phyloP scores from a whole-genome alignment of 306 rosid species.

The Fragaria iinumae region DNA sequence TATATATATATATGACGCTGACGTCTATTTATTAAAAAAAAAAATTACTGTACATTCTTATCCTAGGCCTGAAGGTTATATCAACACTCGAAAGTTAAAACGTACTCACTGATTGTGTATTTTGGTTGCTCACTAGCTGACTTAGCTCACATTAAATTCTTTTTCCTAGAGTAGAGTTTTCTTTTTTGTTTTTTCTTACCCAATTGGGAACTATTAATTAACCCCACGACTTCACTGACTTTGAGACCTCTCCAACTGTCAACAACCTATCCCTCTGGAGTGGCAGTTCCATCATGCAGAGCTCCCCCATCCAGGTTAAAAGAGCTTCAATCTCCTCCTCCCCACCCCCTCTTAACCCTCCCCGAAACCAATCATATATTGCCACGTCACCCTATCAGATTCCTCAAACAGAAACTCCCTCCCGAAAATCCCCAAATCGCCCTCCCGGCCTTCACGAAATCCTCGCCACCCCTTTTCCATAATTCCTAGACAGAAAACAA shows the following conservation, averaged over 20 bases:
- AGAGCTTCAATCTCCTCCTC: no score
- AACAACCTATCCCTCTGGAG: not conserved
- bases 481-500: not conserved
- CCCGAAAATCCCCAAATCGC: constrained; percentile 21
- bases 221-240: not conserved
- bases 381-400: not conserved
- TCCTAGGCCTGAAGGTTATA: no score
- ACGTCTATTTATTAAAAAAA: no score
- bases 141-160: no score
- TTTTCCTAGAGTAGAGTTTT: not conserved
- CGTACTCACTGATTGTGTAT: no score
- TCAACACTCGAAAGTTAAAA: no score
- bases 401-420: not conserved
- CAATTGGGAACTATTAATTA: no score
- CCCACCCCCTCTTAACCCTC: not conserved
- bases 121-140: no score
- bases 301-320: no score
- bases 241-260: not conserved
- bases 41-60: no score
- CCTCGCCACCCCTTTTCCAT: constrained; percentile 8
- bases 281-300: constrained; percentile 6
- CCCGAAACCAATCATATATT: not conserved
- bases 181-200: not conserved
- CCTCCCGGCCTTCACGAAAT: constrained; percentile 24
- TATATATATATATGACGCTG: no score